Conservation (phyloP, 169 alveolate genomes). For the Perkinsus olseni region DNA sequence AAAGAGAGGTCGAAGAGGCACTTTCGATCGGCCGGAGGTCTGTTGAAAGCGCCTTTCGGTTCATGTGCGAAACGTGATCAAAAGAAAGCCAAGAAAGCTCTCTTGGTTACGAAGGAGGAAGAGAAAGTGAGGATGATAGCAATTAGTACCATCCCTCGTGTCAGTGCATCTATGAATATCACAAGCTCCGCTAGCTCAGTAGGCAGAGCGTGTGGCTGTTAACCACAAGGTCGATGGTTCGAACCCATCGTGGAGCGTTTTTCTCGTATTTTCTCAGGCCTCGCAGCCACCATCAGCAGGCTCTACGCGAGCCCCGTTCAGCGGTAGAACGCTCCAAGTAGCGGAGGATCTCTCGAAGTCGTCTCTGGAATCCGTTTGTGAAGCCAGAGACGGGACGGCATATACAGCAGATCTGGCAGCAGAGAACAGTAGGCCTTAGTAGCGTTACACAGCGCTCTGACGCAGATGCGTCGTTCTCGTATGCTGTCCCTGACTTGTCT, state of each 20-base stretch:
- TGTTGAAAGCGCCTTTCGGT: not conserved
- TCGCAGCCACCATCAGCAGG: not conserved
- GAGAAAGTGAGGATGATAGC: not conserved
- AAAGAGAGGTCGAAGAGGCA: not conserved
- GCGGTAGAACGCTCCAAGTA: not conserved
- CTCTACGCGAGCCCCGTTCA: not conserved
- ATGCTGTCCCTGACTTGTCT: too few relatives aligned
- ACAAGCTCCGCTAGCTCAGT: not conserved
- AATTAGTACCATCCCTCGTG: too few relatives aligned
- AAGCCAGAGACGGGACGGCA: not conserved
- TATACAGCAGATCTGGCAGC: too few relatives aligned
- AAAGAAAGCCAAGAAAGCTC: not conserved
- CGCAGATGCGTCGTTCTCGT: too few relatives aligned
- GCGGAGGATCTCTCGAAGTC: not conserved
- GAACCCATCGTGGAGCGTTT: not conserved
- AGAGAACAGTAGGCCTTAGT: too few relatives aligned
- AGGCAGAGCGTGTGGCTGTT: not conserved
- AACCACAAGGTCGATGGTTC: not conserved
- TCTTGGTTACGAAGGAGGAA: not conserved
- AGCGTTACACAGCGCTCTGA: too few relatives aligned
- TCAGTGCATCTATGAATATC: too few relatives aligned
- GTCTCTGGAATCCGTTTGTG: not conserved
- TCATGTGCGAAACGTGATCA: not conserved
- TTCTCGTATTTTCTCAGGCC: too few relatives aligned
- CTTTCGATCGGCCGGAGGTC: not conserved